Percentiles rank a stretch among this genome's conserved stretches.
Conservation (phyloP, 116 monocot species). For the Posidonia oceanica region DNA sequence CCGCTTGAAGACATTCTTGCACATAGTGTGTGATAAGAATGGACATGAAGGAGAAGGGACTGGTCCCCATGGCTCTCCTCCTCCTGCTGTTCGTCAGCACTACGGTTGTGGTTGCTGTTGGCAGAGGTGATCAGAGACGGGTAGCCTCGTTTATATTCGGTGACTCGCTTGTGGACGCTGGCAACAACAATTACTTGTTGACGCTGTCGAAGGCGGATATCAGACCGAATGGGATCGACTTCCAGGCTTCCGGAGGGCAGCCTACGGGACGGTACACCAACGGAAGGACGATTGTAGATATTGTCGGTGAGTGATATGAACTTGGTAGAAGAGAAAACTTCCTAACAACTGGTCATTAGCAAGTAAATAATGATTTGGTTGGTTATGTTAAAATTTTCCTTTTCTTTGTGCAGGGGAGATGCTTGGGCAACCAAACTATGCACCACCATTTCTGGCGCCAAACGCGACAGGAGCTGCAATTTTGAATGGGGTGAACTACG, state of each 20-base stretch:
- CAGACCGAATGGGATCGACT: conserved; percentile 63
- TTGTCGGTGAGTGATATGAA: conserved; percentile 26
- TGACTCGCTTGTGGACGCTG: conserved; percentile 52
- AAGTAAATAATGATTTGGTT: not conserved
- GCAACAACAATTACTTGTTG: conserved; percentile 44
- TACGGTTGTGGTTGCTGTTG: not conserved
- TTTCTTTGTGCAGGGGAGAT: conserved; percentile 38
- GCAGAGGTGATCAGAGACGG: not conserved
- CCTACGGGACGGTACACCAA: conserved; percentile 80
- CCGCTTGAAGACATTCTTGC: not conserved
- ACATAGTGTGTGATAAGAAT: no score
- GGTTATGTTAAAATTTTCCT: not conserved
- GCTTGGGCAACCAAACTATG: conserved; percentile 42
- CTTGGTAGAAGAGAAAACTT: no score
- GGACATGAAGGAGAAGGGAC: not conserved
- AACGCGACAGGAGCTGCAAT: conserved; percentile 56
- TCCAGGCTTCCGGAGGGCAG: conserved; percentile 44
- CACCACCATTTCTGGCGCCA: conserved; percentile 63
- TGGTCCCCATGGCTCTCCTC: not conserved
- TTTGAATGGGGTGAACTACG: conserved; percentile 76
- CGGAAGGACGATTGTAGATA: conserved; percentile 74
- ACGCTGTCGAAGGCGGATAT: conserved; percentile 39
- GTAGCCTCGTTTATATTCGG: conserved; percentile 39
- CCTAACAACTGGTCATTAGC: no score
- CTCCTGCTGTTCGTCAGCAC: not conserved